Base-by-base conservation (phyloP, 164 flowering plant genomes). In the Vitis riparia region DNA sequence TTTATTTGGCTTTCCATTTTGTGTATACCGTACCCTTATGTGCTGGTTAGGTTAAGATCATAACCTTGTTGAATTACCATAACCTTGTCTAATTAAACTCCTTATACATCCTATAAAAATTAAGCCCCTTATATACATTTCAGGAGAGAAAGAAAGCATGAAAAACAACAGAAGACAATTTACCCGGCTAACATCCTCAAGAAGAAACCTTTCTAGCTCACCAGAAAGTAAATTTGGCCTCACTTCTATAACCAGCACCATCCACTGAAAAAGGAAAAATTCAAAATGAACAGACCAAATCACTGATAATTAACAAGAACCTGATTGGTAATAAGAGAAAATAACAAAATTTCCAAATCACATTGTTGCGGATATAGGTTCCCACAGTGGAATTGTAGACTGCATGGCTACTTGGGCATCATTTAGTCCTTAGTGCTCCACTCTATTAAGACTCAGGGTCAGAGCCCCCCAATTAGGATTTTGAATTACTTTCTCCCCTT, bases 191-290 rank as follows among this genome's bases (percentile, higher is more conserved):
- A 90, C 77, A 78, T 93, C 93, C 79, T 91, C 83, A 53, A 90
- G 77, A 48, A 85, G 84, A 77, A 91, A 84, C 75, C 87, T 80
- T 74, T 90, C 95, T 15, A 79, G 78, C 69, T 89, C 93, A 32
- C 95, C 91, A 61, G 92, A 87, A 48, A 91, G 91, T 79, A 93
- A 80, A 77, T 80, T 93, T 59, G 95, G 92, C 72, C 88, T 85
- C 66, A 88, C 92, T 78, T 93, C 97, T 27, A 91, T 84, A 37
- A 83, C 77, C 73, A 82, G 11, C 29, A 89, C 94, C 72, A 74
- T 64, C 97, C 97, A 91, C 98, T 93, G 73, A 17, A 75, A 64
- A 70, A 27, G 27, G 4, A 59, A 48, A 57, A 10, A 53, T n/a
- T 11, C 48, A 51, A 7, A 29, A 30, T 11, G 27, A 19, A 47